Conservation (phyloP, 192 early-diverging fungal species). For the Coemansia sp. region DNA sequence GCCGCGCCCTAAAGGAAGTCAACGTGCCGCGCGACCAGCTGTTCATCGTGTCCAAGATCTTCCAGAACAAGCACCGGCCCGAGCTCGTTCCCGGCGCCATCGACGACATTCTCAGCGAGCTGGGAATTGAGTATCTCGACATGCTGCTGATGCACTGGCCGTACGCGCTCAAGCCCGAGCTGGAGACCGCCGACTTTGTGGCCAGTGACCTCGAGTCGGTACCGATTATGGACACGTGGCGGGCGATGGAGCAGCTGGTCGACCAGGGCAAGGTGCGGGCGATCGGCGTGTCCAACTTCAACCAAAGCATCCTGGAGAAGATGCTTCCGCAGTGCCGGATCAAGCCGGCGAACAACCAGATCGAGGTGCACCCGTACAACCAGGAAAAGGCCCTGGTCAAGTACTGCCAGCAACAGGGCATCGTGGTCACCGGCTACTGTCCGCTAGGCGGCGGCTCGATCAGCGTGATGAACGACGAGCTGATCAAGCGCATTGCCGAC, state of each 20-base stretch:
- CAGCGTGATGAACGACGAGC: conserved; percentile 41
- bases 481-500: conserved; percentile 64
- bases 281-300: conserved; percentile 87
- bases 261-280: conserved; percentile 64
- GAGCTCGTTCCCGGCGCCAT: conserved; percentile 60
- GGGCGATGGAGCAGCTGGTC: conserved; percentile 74
- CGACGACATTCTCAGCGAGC: conserved; percentile 61
- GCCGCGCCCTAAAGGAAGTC: conserved; percentile 62
- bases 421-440: conserved; percentile 77
- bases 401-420: conserved; percentile 65
- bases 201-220: conserved; percentile 46
- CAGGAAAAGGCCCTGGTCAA: conserved; percentile 64
- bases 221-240: conserved; percentile 71
- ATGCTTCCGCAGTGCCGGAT: conserved; percentile 63
- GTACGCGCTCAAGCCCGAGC: conserved; percentile 53
- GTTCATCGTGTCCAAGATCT: conserved; percentile 78
- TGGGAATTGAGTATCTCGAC: conserved; percentile 74
- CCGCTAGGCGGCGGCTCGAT: conserved; percentile 63
- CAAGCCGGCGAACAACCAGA: conserved; percentile 79
- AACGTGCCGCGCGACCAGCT: conserved; percentile 65
- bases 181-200: conserved; percentile 23
- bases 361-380: conserved; percentile 76
- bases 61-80: conserved; percentile 61
- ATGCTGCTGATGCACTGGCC: conserved; percentile 88
- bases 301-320: conserved; percentile 58